Evolutionary conservation across 805 yeast genomes (phyloP), one percentile per base, ranked within the genome.

Genomic region (Suhomyces sp.): DNA sequence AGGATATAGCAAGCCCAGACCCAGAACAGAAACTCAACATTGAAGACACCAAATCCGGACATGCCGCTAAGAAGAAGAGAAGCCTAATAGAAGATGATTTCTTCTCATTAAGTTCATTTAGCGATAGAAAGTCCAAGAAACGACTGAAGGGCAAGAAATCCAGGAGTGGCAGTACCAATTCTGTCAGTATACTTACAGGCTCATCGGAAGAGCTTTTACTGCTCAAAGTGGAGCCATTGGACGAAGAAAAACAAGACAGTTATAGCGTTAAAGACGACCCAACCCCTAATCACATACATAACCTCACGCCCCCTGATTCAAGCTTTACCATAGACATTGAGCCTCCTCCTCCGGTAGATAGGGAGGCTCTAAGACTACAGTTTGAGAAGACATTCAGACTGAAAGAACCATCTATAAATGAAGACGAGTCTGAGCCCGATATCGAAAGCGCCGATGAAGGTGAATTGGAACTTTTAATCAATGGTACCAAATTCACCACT

Each of bases 31-130:
- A n/a, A n/a, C n/a, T n/a, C n/a, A n/a, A n/a, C n/a, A n/a, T n/a
- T n/a, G n/a, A n/a, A n/a, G n/a, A n/a, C n/a, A n/a, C n/a, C n/a
- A n/a, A n/a, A n/a, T n/a, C n/a, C n/a, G n/a, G n/a, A n/a, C n/a
- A n/a, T n/a, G n/a, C n/a, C n/a, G 13, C 12, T 16, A 44, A 44
- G 35, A 44, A 36, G 36, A 44, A 37, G 29, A 28, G 44, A 20
- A 25, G 12, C 19, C 23, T 32, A 28, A 15, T 44, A 4, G 46
- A 42, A 23, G 48, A 44, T 20, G 48, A 44, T 24, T 44, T 44
- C 40, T 44, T 44, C 31, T 42, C 48, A 5, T 34, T 44, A 17
- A 31, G 42, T n/a, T 28, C 41, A 9, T 35, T 33, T 15, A 25
- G 24, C 5, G 36, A 38, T 15, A 36, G 33, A 36, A 40, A 38